Base-by-base conservation (phyloP, 345 rosid species). In the Adansonia digitata region DNA sequence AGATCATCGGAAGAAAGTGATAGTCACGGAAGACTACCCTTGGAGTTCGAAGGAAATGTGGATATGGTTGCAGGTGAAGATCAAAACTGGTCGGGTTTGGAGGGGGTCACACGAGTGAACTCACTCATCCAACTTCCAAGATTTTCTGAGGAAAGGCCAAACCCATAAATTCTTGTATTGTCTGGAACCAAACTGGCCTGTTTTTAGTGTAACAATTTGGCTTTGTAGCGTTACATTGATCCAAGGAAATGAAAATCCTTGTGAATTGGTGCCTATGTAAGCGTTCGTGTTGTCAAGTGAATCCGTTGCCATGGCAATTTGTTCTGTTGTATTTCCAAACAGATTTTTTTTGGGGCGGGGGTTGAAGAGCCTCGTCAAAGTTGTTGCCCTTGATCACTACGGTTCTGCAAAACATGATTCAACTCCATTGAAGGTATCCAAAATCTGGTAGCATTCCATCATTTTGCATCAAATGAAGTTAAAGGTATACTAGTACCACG, bases 121-220 rank as follows among this genome's bases (percentile, higher is more conserved):
- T 95, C 99, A 3, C 92, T 95, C 13, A 96, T 95, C 74, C 98
- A 93, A 68, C 98, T 95, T 78, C 99, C 99, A 4, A 86, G 99
- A 87, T 95, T 95, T 84, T 89, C 91, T 0, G 94, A 77, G 80
- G 97, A 91, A 81, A 83, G 83, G 68, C 89, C 81, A 20, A 78
- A 73, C 77, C 78, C 86, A 46, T 91, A 77, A 72, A 62, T 40
- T 72, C n/a, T 70, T 43, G 48, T 31, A 53, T 35, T 59, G 8
- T 37, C 42, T 45, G 49, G 75, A 42, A 69, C 24, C 71, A 70
- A 65, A 72, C 59, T 74, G 51, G 79, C 68, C 63, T 76, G 75
- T 40, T 65, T 63, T 77, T 48, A 61, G 69, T 78, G 80, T 56
- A 78, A 72, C 73, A 77, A 51, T 48, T 27, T 45, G 70, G n/a